Evolutionary conservation across 768 basidiomycete genomes (phyloP).

Genomic region (Mrakia frigida): DNA sequence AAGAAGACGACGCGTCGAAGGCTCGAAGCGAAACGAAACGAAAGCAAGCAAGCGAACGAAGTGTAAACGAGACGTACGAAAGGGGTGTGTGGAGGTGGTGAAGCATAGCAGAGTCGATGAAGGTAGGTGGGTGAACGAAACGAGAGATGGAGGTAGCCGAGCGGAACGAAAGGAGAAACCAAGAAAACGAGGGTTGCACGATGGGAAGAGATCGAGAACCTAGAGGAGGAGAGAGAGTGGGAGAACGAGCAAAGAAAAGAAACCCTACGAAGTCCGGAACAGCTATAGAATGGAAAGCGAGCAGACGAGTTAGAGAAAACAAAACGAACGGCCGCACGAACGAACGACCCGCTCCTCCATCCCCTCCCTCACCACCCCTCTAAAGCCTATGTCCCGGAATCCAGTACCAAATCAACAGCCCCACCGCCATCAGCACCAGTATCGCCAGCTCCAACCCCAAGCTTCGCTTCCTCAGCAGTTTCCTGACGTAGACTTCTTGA

Average conservation of each 20-base stretch:
- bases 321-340: not conserved
- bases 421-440: conserved; percentile 65
- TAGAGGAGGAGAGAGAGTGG: not conserved
- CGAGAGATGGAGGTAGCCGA: not conserved
- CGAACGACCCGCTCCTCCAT: not conserved
- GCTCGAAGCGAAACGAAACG: not conserved
- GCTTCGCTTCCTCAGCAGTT: conserved; percentile 79
- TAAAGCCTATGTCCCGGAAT: conserved; percentile 89
- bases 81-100: no score
- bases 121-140: no score
- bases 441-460: conserved; percentile 65
- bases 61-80: no score
- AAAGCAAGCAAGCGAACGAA: not conserved
- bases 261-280: no score
- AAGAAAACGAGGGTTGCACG: not conserved
- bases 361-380: not conserved
- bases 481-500: conserved; percentile 88
- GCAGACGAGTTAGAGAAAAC: not conserved
- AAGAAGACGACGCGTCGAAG: no score
- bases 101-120: not conserved
- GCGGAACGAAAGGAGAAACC: not conserved
- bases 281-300: conserved; percentile 15
- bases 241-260: not conserved
- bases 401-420: conserved; percentile 91
- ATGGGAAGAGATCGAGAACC: not conserved